Conservation (phyloP, 2,329 filamentous ascomycete species). For the Ambrosiella beaveri region DNA sequence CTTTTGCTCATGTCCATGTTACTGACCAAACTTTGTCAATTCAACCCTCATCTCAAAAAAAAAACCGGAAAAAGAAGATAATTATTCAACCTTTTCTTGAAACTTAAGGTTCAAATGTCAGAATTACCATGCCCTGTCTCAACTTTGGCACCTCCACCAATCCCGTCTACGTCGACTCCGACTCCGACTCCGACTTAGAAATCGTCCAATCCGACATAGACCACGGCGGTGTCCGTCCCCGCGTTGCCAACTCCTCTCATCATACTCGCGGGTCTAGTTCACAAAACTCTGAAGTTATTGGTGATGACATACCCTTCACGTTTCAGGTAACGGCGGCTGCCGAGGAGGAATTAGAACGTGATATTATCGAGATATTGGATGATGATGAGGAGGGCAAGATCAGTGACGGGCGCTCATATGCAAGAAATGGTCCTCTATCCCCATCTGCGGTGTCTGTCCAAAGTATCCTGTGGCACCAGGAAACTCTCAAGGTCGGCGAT, state of each 20-base stretch:
- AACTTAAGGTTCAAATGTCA: too few species aligned
- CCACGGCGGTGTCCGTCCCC: neutral
- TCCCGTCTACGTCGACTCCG: neutral
- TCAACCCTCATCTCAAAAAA: too few species aligned
- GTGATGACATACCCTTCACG: neutral
- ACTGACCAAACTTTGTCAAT: too few species aligned
- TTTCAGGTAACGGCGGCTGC: conserved; percentile 5
- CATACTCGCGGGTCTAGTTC: too few species aligned
- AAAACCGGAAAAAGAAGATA: too few species aligned
- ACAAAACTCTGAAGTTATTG: too few species aligned
- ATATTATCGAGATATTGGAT: conserved; percentile 22
- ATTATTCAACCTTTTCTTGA: too few species aligned
- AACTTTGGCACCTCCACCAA: conserved; percentile 4
- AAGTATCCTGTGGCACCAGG: neutral
- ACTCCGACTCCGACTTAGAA: neutral
- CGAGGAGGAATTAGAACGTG: conserved; percentile 13
- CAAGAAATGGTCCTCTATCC: conserved; percentile 3
- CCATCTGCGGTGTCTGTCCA: neutral
- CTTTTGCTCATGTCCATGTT: too few species aligned
- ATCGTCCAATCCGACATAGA: conserved; percentile 3
- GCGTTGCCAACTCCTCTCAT: neutral
- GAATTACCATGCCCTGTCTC: conserved; percentile 4
- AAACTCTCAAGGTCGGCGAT: neutral
- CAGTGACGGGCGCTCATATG: neutral
- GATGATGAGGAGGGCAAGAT: conserved; percentile 12